Evolutionary conservation across 2,329 filamentous ascomycete genomes (phyloP).

Genomic region (Talaromyces funiculosus): DNA sequence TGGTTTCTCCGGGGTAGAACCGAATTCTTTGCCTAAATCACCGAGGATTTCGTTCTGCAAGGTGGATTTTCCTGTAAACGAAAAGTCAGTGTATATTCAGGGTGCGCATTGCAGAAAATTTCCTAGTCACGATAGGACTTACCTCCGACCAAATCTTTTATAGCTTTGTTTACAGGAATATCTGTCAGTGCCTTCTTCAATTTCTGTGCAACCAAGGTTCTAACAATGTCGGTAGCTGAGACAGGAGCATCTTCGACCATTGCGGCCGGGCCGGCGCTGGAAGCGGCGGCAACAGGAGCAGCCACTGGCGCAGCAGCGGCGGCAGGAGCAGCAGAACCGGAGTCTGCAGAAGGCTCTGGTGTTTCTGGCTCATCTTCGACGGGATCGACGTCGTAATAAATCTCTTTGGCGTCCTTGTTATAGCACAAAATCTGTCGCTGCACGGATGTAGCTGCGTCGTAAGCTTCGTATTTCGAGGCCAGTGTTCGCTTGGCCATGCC

Average conservation of each 20-base stretch:
- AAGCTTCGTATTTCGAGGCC: conserved; percentile 95
- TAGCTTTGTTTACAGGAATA: conserved; percentile 88
- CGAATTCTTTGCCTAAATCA: conserved; percentile 96
- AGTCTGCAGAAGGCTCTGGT: conserved; percentile 30
- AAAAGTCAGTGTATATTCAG: conserved; percentile 8
- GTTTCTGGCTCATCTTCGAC: conserved; percentile 79
- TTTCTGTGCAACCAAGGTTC: conserved; percentile 89
- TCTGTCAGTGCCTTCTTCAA: conserved; percentile 90
- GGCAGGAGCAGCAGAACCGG: conserved; percentile 34
- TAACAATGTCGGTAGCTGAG: conserved; percentile 80
- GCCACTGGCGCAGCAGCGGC: conserved; percentile 44
- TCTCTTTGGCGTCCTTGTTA: conserved; percentile 98
- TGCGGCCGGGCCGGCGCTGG: conserved; percentile 76
- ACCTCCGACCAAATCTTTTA: conserved; percentile 98
- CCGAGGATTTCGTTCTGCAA: conserved; percentile 98
- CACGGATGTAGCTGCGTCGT: conserved; percentile 93
- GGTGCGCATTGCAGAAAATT: background rate
- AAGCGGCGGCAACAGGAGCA: conserved; percentile 50
- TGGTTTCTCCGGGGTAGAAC: conserved; percentile 94
- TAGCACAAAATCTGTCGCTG: conserved; percentile 98
- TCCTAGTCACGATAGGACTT: conserved; percentile 35
- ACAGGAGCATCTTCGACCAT: conserved; percentile 82
- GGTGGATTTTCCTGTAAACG: conserved; percentile 77
- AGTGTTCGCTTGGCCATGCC: conserved; percentile 96
- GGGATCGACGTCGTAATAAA: conserved; percentile 97